Conservation (phyloP, 1,139 yeast genomes). For the Hyphopichia buzzinii region DNA sequence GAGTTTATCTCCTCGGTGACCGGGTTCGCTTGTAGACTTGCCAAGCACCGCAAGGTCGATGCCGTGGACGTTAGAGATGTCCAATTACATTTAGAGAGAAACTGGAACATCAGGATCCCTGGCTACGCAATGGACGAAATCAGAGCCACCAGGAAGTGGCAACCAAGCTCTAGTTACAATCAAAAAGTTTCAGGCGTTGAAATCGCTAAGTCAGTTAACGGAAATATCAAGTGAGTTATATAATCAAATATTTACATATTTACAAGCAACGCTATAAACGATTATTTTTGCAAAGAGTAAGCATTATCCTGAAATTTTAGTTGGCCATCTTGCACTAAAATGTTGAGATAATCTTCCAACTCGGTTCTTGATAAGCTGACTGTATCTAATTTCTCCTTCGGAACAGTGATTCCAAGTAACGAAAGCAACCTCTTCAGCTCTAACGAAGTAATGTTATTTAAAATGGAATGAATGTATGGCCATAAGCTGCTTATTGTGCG, state of each 20-base stretch:
- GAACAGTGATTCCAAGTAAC: slow-evolving; percentile 52
- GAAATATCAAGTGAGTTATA: slow-evolving; percentile 13
- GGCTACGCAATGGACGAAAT: slow-evolving; percentile 93
- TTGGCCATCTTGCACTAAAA: slow-evolving; percentile 15
- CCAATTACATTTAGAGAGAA: slow-evolving; percentile 87
- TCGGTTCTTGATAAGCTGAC: slow-evolving; percentile 4
- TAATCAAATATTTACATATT: background rate
- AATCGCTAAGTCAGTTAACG: slow-evolving; percentile 33
- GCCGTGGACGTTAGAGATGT: slow-evolving; percentile 84
- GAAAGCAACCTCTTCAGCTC: slow-evolving; percentile 50
- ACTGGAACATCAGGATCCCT: slow-evolving; percentile 94
- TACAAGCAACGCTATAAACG: background rate
- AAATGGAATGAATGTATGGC: slow-evolving; percentile 54
- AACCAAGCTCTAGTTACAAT: slow-evolving; percentile 67
- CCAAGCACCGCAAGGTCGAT: slow-evolving; percentile 92
- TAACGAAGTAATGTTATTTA: slow-evolving; percentile 52
- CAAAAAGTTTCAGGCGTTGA: slow-evolving; percentile 69
- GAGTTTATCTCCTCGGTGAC: slow-evolving; percentile 92
- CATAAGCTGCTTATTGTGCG: slow-evolving; percentile 9
- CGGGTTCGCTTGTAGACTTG: slow-evolving; percentile 88
- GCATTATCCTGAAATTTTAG: slow-evolving; percentile 15
- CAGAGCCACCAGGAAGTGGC: slow-evolving; percentile 77
- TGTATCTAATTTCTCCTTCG: slow-evolving; percentile 34
- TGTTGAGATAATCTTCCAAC: slow-evolving; percentile 15
- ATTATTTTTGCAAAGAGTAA: slow-evolving; percentile 11